phyloP scores from a whole-genome alignment of 139 green algal species.

The Picochlorum sp. region DNA sequence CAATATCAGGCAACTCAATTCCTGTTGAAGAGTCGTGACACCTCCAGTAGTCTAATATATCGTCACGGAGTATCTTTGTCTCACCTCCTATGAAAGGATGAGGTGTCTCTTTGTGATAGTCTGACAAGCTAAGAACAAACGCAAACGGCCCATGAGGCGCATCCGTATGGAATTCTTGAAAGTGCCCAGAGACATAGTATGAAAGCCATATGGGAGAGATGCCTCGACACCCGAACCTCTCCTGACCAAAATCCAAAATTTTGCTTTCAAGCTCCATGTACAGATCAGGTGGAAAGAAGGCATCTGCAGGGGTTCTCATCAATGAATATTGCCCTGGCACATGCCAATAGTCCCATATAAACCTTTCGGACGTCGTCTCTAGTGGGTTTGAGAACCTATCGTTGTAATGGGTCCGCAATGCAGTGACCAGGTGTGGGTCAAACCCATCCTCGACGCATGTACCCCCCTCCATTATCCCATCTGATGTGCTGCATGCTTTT shows the following conservation, averaged over 20 bases:
- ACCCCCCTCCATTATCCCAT: too few species aligned
- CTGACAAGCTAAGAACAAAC: constrained; percentile 72
- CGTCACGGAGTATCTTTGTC: constrained; percentile 58
- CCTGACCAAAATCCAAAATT: constrained; percentile 56
- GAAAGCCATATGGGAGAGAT: constrained; percentile 78
- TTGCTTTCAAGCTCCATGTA: constrained; percentile 51
- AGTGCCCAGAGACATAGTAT: constrained; percentile 60
- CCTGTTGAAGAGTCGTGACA: constrained; percentile 37
- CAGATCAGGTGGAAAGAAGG: constrained; percentile 46
- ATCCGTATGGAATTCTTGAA: constrained; percentile 64
- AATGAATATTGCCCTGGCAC: constrained; percentile 68
- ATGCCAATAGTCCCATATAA: constrained; percentile 65
- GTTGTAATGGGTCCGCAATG: constrained; percentile 34
- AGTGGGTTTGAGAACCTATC: constrained; percentile 38
- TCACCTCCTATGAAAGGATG: constrained; percentile 62
- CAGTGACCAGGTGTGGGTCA: background rate
- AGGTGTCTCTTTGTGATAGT: constrained; percentile 32
- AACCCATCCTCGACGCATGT: background rate
- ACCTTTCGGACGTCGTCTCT: constrained; percentile 39
- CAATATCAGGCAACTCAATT: constrained; percentile 52
- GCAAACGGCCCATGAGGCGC: constrained; percentile 70
- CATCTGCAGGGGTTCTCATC: constrained; percentile 49
- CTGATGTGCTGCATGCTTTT: too few species aligned
- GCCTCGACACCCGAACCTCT: constrained; percentile 55
- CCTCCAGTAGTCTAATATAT: constrained; percentile 66